Evolutionary conservation across 75 land plant species (phyloP).

Genomic region (Sequoia sempervirens): DNA sequence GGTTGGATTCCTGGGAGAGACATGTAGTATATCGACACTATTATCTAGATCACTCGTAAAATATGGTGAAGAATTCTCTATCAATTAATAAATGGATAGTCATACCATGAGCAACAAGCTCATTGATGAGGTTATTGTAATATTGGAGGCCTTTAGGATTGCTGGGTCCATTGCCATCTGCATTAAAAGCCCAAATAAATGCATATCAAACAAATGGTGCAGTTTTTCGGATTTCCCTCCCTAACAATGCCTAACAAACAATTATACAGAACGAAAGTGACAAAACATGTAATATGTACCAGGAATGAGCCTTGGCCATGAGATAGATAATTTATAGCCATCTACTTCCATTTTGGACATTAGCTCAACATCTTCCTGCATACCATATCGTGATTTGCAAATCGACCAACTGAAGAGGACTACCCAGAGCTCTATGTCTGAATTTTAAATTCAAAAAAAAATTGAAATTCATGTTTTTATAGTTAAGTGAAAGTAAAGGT

Average conservation of each 20-base stretch:
- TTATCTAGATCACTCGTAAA: background rate
- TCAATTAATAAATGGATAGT: too few relatives aligned
- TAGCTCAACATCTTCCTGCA: slow-evolving; percentile 46
- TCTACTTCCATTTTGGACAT: slow-evolving; percentile 41
- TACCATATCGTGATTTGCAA: background rate
- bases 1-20: slow-evolving; percentile 34
- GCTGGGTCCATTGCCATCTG: slow-evolving; percentile 21
- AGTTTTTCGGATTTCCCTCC: too few relatives aligned
- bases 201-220: too few relatives aligned
- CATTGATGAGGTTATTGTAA: slow-evolving; percentile 33
- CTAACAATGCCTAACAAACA: too few relatives aligned
- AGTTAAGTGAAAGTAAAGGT: too few relatives aligned
- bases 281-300: slow-evolving; percentile 11
- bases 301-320: slow-evolving; percentile 52
- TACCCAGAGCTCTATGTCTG: too few relatives aligned
- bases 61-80: background rate
- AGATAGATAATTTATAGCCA: slow-evolving; percentile 50
- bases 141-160: slow-evolving; percentile 22
- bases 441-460: too few relatives aligned
- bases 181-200: background rate
- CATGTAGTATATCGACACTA: background rate
- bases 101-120: slow-evolving; percentile 16
- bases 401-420: background rate
- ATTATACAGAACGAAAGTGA: too few relatives aligned
- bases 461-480: too few relatives aligned